Conservation (phyloP, 164 flowering plant genomes). For the Kalanchoe fedtschenkoi region DNA sequence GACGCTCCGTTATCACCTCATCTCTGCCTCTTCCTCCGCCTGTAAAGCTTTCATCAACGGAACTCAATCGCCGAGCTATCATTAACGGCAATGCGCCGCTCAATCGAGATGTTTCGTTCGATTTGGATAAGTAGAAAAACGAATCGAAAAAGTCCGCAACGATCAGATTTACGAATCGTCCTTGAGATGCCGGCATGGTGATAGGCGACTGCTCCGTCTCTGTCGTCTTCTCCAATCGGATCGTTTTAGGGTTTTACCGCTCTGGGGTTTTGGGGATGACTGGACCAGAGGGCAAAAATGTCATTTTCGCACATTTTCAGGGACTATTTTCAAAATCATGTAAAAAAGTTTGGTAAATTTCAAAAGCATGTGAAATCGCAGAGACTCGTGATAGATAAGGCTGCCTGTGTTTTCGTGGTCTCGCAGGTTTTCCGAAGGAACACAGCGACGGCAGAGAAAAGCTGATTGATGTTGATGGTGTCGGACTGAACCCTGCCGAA, state of each 20-base stretch:
- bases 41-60: conserved; percentile 5
- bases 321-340: not conserved
- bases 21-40: not conserved
- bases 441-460: not conserved
- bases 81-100: not conserved
- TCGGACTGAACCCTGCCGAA: not conserved
- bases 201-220: not conserved
- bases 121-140: conserved; percentile 2
- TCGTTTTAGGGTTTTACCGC: not conserved
- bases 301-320: not conserved
- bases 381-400: too few species aligned
- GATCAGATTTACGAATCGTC: conserved; percentile 8
- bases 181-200: conserved; percentile 9
- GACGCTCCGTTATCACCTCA: not conserved
- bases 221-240: conserved; percentile 1
- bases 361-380: not conserved
- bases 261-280: not conserved
- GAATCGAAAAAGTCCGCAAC: conserved; percentile 4
- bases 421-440: not conserved
- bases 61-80: conserved; percentile 13
- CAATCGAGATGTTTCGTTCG: not conserved
- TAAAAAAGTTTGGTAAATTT: not conserved
- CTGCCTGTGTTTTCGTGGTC: not conserved
- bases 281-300: not conserved
- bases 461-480: not conserved